Conservation (phyloP, 176 grass and related monocot genomes). For the Dendrocalamus sinicus region DNA sequence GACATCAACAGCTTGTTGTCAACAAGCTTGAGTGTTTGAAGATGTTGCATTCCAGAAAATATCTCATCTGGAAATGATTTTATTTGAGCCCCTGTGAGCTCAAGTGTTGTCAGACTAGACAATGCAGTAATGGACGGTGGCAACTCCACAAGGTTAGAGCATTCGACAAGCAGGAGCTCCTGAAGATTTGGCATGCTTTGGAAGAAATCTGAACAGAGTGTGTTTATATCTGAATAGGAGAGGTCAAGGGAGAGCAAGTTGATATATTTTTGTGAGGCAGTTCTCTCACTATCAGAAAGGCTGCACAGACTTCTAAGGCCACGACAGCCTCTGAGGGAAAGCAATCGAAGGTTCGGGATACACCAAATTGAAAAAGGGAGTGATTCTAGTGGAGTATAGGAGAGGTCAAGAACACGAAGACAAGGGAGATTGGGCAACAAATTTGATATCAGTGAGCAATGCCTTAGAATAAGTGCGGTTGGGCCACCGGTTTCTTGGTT, state of each 20-base stretch:
- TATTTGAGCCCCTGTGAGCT: neutral
- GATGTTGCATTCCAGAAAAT: neutral
- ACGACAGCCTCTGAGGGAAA: conserved; percentile 26
- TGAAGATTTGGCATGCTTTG: neutral
- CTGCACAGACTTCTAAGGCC: neutral
- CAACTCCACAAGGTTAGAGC: conserved; percentile 24
- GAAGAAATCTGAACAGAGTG: neutral
- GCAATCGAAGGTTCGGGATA: neutral
- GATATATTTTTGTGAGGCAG: too few species aligned
- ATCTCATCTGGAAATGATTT: neutral
- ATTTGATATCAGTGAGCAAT: neutral
- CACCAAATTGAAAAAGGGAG: neutral
- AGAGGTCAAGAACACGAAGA: conserved; percentile 34
- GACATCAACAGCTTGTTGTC: neutral
- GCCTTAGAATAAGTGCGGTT: neutral
- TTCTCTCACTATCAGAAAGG: too few species aligned
- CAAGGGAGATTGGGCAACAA: neutral
- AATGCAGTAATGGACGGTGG: neutral
- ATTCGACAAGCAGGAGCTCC: neutral
- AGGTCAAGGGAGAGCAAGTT: neutral
- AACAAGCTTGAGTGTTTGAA: neutral
- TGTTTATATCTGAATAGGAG: neutral
- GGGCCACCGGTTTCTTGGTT: neutral
- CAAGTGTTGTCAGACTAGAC: neutral
- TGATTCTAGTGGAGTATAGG: conserved; percentile 11